Conservation (phyloP, 306 rosid genomes). For the Sicyos edulis region DNA sequence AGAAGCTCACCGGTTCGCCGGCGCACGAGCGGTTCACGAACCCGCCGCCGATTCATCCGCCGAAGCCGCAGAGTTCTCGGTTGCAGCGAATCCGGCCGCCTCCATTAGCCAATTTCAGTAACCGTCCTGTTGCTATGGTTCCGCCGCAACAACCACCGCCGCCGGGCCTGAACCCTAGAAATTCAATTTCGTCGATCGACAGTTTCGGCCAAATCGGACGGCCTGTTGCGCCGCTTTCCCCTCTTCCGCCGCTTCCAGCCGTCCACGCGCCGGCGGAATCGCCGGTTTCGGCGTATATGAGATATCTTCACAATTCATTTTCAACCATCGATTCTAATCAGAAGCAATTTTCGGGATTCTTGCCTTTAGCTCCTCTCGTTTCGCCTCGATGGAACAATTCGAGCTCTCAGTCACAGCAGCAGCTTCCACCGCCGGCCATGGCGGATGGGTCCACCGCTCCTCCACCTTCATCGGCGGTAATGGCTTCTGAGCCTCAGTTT, state of each 20-base stretch:
- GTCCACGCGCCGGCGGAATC: slow-evolving; percentile 68
- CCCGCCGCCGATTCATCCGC: slow-evolving; percentile 70
- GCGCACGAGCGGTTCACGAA: slow-evolving; percentile 71
- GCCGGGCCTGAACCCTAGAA: slow-evolving; percentile 22
- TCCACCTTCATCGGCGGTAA: slow-evolving; percentile 20
- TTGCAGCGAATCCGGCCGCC: slow-evolving; percentile 96
- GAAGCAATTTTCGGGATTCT: slow-evolving; percentile 65
- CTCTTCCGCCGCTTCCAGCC: slow-evolving; percentile 58
- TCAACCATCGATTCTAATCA: slow-evolving; percentile 35
- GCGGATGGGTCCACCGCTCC: slow-evolving; percentile 21
- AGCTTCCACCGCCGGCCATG: slow-evolving; percentile 17
- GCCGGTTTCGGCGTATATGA: slow-evolving; percentile 58
- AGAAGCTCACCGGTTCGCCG: slow-evolving; percentile 94
- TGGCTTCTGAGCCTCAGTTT: slow-evolving; percentile 32
- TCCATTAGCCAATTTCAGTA: slow-evolving; percentile 59
- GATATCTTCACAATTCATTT: slow-evolving; percentile 44
- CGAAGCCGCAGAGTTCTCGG: slow-evolving; percentile 76
- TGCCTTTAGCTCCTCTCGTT: slow-evolving; percentile 54
- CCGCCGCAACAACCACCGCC: slow-evolving; percentile 27
- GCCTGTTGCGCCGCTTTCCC: slow-evolving; percentile 48
- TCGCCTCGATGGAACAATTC: slow-evolving; percentile 61
- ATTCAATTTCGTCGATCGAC: slow-evolving; percentile 21
- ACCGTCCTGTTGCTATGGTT: slow-evolving; percentile 50
- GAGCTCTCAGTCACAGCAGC: slow-evolving; percentile 26
- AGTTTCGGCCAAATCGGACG: slow-evolving; percentile 36